Base-by-base conservation (phyloP, 2,329 filamentous ascomycete species). In the Trichophyton benhamiae region DNA sequence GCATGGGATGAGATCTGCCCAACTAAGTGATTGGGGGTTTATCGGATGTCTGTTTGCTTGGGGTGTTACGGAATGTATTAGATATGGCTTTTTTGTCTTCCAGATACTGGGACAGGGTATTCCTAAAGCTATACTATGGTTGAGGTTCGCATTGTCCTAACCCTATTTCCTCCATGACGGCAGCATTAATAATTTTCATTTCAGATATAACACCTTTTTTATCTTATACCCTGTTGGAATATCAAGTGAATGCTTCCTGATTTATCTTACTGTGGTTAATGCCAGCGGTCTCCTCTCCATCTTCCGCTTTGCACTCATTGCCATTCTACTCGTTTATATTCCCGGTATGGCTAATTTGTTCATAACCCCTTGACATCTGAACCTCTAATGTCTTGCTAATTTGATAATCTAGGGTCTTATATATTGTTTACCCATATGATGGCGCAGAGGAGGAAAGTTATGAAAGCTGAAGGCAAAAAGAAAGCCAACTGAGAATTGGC, bases 381-480 rank as follows among this genome's bases (percentile, higher is more conserved):
- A 60, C 38, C 60, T 67, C 48, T 64, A 49, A 27, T 52, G 30
- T 22, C 22, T 59, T 64, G 70, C 63, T 71, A 61, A 27, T 27
- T 60, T n/a, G 48, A 67, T 67, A 27, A 60, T 61, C 48, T 63
- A 87, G 89, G 78, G 70, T 83, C 88, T 3, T 95, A 94, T 69
- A 82, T 95, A 61, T 76, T 97, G 62, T 97, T 94, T 72, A 90
- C 88, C 22, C 88, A 99, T 75, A 97, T 99, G 94, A 89, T 97
- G 80, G 80, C 81, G 64, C 94, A 99, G 81, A 82, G 92, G 67
- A 81, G 83, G 66, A 95, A 90, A 81, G 83, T 92, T 60, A 78
- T 90, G 78, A 82, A 83, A 60, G 82, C 80, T 46, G 82, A 85
- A 70, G 62, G 57, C 3, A 83, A 81, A 74, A 74, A 72, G 36